phyloP scores from a whole-genome alignment of 2,329 filamentous ascomycete species.

The Neofusicoccum laricinum region DNA sequence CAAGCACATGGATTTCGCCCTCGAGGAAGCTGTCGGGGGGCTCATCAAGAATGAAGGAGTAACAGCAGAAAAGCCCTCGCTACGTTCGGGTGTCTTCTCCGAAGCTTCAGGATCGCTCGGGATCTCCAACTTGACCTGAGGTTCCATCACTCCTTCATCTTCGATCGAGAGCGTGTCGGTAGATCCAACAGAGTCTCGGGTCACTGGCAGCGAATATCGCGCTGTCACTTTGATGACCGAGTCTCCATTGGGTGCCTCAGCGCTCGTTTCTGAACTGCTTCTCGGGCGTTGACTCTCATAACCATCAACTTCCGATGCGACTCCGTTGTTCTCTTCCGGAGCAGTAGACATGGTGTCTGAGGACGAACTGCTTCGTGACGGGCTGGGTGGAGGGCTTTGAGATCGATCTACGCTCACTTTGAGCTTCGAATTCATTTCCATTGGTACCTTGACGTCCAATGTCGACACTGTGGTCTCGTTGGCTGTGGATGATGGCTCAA shows the following conservation, averaged over 20 bases:
- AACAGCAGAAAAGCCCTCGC: background rate
- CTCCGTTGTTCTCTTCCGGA: background rate
- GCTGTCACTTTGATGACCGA: conserved; percentile 32
- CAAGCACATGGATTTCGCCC: conserved; percentile 9
- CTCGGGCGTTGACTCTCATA: background rate
- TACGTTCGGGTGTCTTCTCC: background rate
- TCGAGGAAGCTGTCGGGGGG: background rate
- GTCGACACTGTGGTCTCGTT: conserved; percentile 21
- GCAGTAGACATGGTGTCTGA: background rate
- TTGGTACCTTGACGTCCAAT: conserved; percentile 10
- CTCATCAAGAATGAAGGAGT: background rate
- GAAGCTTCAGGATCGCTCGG: background rate
- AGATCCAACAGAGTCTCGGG: conserved; percentile 18
- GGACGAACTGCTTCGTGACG: background rate
- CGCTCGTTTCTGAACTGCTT: background rate
- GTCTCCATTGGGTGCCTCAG: background rate
- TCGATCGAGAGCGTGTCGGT: background rate
- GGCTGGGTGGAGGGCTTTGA: background rate
- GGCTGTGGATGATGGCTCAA: conserved; percentile 29
- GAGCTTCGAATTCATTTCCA: background rate
- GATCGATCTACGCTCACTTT: background rate
- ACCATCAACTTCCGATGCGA: background rate
- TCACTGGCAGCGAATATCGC: conserved; percentile 29
- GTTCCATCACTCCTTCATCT: background rate
- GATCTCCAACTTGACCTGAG: conserved; percentile 23